Conservation (phyloP, 257 asterid genomes). For the Salvia miltiorrhiza region DNA sequence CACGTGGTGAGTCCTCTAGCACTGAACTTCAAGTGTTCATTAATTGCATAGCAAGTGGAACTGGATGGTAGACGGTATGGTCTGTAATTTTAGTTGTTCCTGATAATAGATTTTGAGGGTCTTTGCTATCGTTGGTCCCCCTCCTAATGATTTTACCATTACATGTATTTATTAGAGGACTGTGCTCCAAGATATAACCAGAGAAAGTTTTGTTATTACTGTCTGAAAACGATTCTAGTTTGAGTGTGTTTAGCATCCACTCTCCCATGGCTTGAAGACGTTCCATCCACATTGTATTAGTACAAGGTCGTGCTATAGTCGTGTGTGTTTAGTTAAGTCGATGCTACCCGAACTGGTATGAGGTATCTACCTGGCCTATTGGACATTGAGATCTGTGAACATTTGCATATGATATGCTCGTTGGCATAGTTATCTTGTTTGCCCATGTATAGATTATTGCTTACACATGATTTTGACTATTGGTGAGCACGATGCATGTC, state of each 20-base stretch:
- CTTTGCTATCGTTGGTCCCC: not conserved
- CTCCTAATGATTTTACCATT: not conserved
- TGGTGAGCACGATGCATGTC: too few species aligned
- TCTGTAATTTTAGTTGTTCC: conserved; percentile 7
- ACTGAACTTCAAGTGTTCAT: not conserved
- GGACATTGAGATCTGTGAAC: too few species aligned
- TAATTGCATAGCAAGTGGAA: not conserved
- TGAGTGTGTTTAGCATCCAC: not conserved
- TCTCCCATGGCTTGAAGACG: not conserved
- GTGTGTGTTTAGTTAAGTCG: too few species aligned
- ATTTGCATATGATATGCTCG: too few species aligned
- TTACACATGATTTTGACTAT: too few species aligned
- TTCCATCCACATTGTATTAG: too few species aligned
- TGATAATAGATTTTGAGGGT: not conserved
- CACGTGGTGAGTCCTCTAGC: conserved; percentile 6
- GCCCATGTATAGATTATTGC: too few species aligned
- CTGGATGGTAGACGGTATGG: conserved; percentile 18
- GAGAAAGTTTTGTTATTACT: conserved; percentile 2
- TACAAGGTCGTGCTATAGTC: too few species aligned
- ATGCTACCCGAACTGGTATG: too few species aligned
- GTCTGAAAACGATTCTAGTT: not conserved
- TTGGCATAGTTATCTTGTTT: too few species aligned
- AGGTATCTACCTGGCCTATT: too few species aligned
- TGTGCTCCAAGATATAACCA: not conserved
- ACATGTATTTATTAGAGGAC: not conserved